Evolutionary conservation across 192 early-diverging fungal species (phyloP), one percentile per base, ranked within the genome.

Genomic region (Podila epigama): DNA sequence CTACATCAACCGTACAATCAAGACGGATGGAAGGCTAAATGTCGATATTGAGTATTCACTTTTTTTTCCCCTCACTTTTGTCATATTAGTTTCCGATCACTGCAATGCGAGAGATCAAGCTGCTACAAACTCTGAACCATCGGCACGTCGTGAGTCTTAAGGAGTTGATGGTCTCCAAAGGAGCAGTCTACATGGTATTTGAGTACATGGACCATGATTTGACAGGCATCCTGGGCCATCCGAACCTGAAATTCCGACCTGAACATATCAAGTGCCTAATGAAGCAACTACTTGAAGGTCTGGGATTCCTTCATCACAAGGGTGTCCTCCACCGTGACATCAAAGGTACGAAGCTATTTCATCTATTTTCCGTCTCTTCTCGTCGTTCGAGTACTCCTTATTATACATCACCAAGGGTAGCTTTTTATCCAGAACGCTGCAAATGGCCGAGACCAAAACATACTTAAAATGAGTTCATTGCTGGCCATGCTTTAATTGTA

Each of bases 141-240:
- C 81, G 86, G 11, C 89, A 91, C 70, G 90, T 95, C 33, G 87
- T 94, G 11, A 84, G 85, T 34, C 80, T 95, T 35, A 81, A 88
- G 35, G 89, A 95, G n/a, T 88, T 93, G 3, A 87, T 95, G 79
- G 89, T 90, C 11, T 72, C 86, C 37, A 84, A 92, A 70, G 87
- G 82, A 86, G 87, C 89, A 2, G 86, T 93, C 9, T 92, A 93
- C 51, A 92, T 95, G 81, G 92, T 95, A 36, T 88, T 94, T 71
- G 93, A 95, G 79, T 95, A 95, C 75, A 92, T 94, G 92, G 93
- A 94, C 67, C 91, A 93, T 55, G 93, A 95, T 59, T 82, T 95
- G 28, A 89, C 92, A 1, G 93, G 93, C 13, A 87, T 95, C 31
- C 71, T 94, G 35, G 84, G 81, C 32, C 90, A 94, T 63, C 90